A percentile compares a stretch with the other conserved stretches of the same genome.
Evolutionary conservation across 148 eudicot species (phyloP).

Genomic region (Diospyros kaki): DNA sequence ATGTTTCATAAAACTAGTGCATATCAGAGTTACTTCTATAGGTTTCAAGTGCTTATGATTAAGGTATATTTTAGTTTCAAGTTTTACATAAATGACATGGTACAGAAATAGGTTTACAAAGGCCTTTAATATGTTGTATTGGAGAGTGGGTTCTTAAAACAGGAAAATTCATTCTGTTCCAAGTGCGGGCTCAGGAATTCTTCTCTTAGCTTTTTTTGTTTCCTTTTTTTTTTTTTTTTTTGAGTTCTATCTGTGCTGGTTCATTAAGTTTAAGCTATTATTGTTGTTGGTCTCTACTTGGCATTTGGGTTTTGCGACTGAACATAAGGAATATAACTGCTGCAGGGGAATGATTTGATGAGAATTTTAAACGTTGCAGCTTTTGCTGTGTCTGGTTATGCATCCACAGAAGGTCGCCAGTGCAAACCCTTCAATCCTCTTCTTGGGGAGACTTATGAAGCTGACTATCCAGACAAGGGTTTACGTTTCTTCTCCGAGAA

Average conservation of each 20-base stretch:
- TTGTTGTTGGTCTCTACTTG: not conserved
- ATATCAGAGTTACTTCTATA: not conserved
- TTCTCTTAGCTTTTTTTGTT: not conserved
- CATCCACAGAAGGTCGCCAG: slow-evolving; percentile 96
- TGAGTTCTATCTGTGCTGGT: not conserved
- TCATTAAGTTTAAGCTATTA: not conserved
- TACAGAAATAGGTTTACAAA: not conserved
- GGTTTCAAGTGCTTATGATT: not conserved
- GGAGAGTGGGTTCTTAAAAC: not conserved
- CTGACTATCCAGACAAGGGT: slow-evolving; percentile 95
- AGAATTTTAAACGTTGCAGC: slow-evolving; percentile 86
- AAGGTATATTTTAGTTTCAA: not conserved
- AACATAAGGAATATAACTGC: slow-evolving; percentile 10
- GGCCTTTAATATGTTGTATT: not conserved
- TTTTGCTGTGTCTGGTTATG: slow-evolving; percentile 95
- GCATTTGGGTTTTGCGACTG: slow-evolving; percentile 11
- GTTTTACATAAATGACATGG: not conserved
- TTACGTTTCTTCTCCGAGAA: slow-evolving; percentile 90
- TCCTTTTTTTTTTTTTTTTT: not conserved
- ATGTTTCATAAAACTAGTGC: not conserved
- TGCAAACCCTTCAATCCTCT: slow-evolving; percentile 99
- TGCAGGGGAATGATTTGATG: slow-evolving; percentile 95
- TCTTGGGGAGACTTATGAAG: slow-evolving; percentile 96
- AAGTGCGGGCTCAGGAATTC: not conserved
- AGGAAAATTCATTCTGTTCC: not conserved